These are phyloP conservation scores for Curvularia hawaiiensis DNA, from an alignment of 2,329 filamentous ascomycete species.

Conservation along the genomic window DNA sequence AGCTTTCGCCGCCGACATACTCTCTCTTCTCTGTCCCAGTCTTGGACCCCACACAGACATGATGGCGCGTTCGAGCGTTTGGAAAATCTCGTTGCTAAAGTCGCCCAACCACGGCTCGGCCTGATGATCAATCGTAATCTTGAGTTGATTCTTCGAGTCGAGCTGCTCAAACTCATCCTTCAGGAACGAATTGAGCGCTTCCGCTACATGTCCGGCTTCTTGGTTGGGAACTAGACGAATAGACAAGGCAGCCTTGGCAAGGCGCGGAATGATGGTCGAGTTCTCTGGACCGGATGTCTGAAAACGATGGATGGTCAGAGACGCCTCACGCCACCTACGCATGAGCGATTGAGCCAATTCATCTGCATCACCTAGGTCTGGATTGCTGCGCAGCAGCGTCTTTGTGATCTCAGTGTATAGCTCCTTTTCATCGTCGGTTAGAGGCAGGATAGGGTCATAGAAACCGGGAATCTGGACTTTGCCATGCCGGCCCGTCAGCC, in stretches of 20 bases:
- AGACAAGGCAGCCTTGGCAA: constrained; percentile 86
- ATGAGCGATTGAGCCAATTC: constrained; percentile 84
- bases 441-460: constrained; percentile 79
- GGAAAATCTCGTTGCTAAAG: constrained; percentile 87
- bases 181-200: constrained; percentile 70
- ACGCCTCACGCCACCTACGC: constrained; percentile 94
- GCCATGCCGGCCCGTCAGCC: constrained; percentile 80
- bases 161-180: constrained; percentile 73
- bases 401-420: constrained; percentile 85
- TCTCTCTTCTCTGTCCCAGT: constrained; percentile 35
- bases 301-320: constrained; percentile 90
- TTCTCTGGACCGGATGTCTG: constrained; percentile 88
- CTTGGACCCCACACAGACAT: constrained; percentile 79
- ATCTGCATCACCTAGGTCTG: constrained; percentile 66
- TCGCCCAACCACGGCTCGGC: constrained; percentile 97
- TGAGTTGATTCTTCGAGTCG: constrained; percentile 79
- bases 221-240: constrained; percentile 93
- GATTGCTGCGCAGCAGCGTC: constrained; percentile 74
- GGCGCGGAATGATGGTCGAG: constrained; percentile 86
- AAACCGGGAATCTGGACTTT: constrained; percentile 85
- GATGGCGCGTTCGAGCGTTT: constrained; percentile 83
- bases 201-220: constrained; percentile 77
- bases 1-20: constrained; percentile 12
- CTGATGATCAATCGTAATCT: constrained; percentile 85
- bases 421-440: constrained; percentile 75